These are phyloP conservation scores for Daldinia sp. DNA, from an alignment of 2,329 filamentous ascomycete genomes.

Conservation along the genomic window DNA sequence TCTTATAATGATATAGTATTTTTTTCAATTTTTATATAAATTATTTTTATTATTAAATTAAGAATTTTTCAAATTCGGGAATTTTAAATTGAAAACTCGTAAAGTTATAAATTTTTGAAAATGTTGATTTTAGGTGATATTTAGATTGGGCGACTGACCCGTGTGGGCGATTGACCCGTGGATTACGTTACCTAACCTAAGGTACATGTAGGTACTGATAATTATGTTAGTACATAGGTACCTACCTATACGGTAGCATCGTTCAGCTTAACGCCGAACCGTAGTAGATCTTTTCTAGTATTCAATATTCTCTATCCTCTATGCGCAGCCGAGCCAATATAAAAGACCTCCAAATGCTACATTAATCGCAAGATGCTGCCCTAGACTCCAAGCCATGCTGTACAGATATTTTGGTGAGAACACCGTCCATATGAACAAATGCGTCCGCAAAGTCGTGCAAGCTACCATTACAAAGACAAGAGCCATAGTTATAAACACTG, in stretches of 20 bases:
- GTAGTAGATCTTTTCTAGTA: not conserved
- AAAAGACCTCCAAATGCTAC: conserved; percentile 70
- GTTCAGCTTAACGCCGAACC: conserved; percentile 6
- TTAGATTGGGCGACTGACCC: too few relatives aligned
- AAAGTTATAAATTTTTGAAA: too few relatives aligned
- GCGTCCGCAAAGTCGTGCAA: conserved; percentile 84
- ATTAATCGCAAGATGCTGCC: conserved; percentile 82
- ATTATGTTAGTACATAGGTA: not conserved
- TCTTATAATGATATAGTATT: too few relatives aligned
- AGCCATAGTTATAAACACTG: conserved; percentile 75
- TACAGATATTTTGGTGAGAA: conserved; percentile 98
- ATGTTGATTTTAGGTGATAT: too few relatives aligned
- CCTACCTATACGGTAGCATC: not conserved
- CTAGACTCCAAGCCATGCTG: conserved; percentile 86
- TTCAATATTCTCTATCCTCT: conserved; percentile 5
- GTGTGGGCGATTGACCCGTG: too few relatives aligned
- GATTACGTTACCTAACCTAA: not conserved
- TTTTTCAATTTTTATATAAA: too few relatives aligned
- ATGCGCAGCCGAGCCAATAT: conserved; percentile 62
- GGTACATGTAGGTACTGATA: not conserved
- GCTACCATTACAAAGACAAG: conserved; percentile 85
- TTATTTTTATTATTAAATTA: too few relatives aligned
- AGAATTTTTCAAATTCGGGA: too few relatives aligned
- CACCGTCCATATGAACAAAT: conserved; percentile 98
- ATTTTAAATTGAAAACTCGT: too few relatives aligned